phyloP scores from a whole-genome alignment of 2,329 filamentous ascomycete genomes.

The Cladosporium sp. region DNA sequence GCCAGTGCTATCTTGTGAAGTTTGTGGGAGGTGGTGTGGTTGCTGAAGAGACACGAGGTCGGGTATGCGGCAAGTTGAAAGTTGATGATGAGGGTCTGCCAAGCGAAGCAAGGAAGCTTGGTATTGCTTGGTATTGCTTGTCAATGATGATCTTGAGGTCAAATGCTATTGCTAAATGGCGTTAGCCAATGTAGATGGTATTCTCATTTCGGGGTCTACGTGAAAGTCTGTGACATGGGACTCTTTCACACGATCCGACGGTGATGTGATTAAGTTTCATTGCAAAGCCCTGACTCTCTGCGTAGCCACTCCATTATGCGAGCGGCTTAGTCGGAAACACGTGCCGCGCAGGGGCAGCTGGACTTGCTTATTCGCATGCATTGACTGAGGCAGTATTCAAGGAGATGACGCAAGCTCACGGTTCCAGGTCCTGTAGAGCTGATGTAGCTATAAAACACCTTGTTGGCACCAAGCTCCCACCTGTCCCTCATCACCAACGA shows the following conservation, averaged over 20 bases:
- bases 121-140: slow-evolving; percentile 7
- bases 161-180: neutral
- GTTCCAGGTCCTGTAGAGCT: neutral
- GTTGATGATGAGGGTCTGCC: neutral
- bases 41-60: neutral
- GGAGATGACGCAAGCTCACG: neutral
- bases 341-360: neutral
- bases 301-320: too few relatives aligned
- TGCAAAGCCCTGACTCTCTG: too few relatives aligned
- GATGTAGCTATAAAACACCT: neutral
- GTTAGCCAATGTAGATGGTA: too few relatives aligned
- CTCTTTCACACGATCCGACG: too few relatives aligned
- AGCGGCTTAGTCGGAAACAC: too few relatives aligned
- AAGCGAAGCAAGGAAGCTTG: slow-evolving; percentile 4
- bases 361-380: neutral
- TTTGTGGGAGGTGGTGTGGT: neutral
- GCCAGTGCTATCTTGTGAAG: neutral
- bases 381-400: neutral
- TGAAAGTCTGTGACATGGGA: too few relatives aligned
- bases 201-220: too few relatives aligned
- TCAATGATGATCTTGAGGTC: neutral
- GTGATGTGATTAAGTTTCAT: too few relatives aligned
- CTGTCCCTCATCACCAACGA: too few relatives aligned
- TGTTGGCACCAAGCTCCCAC: too few relatives aligned
- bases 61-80: neutral